Evolutionary conservation across 75 land plant genomes (phyloP), one percentile per base, ranked within the genome.

Genomic region (Pinus tabuliformis): DNA sequence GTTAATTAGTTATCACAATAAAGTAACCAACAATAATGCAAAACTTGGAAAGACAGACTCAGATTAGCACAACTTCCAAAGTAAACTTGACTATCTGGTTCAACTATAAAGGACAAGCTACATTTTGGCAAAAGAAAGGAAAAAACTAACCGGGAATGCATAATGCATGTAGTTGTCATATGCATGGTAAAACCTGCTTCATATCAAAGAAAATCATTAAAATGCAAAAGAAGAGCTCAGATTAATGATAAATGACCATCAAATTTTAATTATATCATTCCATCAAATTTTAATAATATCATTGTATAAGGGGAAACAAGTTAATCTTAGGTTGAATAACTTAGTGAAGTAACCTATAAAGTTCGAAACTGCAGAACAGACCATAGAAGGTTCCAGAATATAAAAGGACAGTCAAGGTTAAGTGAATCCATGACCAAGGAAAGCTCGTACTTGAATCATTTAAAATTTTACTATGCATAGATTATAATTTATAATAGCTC

Each of bases 171-270:
- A 94, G 77, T 94, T 94, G 65, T 94, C 90, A 81, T 94, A 94
- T 1, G 97, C 97, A 83, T 94, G 97, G 71, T 94, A 91, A 65
- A 94, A 94, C 97, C 97, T 94, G 87, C 39, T 18, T 14, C 39
- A 66, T 66, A 66, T 66, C 39, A 36, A 66, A 66, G 45, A 66
- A 66, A 18, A 66, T 14, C 36, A 68, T 68, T 42, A 68, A 37
- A 68, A 68, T 52, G 42, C 20, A 30, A 37, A 39, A 68, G 21
- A 68, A 68, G 3, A 68, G 24, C 52, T 8, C 5, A 42, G n/a
- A 7, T 24, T 68, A n/a, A 68, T n/a, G 49, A 45, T 45, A 7
- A 45, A 45, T 45, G 7, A 45, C 52, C 52, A 45, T 45, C 9
- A 45, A 45, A 45, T 45, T 45, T 45, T 6, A 7, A 45, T 45